Conservation (phyloP, 2,329 filamentous ascomycete species). For the Xylaria sp. region DNA sequence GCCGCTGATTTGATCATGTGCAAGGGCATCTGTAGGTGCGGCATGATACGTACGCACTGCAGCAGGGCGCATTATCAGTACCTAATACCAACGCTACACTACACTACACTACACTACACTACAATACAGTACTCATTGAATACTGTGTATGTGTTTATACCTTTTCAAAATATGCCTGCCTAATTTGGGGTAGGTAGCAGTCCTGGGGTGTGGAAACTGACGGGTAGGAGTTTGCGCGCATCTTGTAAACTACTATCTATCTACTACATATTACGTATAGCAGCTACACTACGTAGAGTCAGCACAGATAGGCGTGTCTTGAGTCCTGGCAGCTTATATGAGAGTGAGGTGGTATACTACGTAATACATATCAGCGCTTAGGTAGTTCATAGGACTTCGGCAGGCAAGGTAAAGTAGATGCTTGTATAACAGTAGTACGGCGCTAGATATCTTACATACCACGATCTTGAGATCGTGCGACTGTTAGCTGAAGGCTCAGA, state of each 20-base stretch:
- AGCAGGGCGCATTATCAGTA: not conserved
- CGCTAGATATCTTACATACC: not conserved
- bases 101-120: not conserved
- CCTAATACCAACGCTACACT: not conserved
- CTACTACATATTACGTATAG: not conserved
- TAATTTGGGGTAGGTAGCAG: constrained; percentile 4
- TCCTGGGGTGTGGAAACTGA: too few species aligned
- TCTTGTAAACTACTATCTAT: not conserved
- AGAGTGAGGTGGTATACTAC: not conserved
- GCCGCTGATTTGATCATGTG: constrained; percentile 24
- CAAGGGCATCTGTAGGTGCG: not conserved
- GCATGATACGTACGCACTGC: not conserved
- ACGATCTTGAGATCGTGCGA: not conserved
- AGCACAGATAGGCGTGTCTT: not conserved
- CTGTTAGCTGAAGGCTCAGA: not conserved
- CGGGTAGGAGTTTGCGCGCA: not conserved
- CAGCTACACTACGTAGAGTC: not conserved
- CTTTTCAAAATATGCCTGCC: constrained; percentile 1
- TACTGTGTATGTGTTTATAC: not conserved
- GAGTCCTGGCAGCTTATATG: not conserved
- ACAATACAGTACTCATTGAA: not conserved
- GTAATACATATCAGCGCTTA: constrained; percentile 2
- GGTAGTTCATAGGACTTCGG: not conserved
- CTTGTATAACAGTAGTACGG: not conserved
- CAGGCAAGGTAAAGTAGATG: not conserved